These are phyloP conservation scores for Vicia sativa DNA, from an alignment of 306 rosid species.

Conservation along the genomic window DNA sequence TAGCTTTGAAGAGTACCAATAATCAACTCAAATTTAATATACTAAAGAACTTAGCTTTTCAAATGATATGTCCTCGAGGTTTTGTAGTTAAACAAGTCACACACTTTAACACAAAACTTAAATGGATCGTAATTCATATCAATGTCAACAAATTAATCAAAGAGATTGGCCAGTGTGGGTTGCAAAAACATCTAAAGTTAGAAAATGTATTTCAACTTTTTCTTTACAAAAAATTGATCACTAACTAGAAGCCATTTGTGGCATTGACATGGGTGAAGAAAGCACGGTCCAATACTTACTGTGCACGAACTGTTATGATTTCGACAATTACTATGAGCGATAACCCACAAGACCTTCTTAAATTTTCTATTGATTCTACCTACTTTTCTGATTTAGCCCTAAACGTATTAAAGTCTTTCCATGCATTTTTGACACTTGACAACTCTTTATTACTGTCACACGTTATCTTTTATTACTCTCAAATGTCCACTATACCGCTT, in stretches of 20 bases:
- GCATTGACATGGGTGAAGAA: conserved; percentile 8
- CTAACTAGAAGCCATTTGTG: not conserved
- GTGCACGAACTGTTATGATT: not conserved
- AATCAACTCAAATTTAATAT: too few species aligned
- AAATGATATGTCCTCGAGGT: not conserved
- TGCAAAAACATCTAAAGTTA: not conserved
- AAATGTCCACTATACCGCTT: conserved; percentile 50
- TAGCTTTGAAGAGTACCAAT: too few species aligned
- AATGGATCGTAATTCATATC: not conserved
- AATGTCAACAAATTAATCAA: not conserved
- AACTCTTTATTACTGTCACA: conserved; percentile 37
- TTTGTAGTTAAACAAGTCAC: not conserved
- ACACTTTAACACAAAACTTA: not conserved
- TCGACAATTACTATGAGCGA: conserved; percentile 29
- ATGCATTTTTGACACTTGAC: conserved; percentile 48
- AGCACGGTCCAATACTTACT: not conserved
- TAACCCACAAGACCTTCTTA: conserved; percentile 46
- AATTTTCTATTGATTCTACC: conserved; percentile 61
- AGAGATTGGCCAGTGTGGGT: not conserved
- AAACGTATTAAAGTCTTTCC: conserved; percentile 44
- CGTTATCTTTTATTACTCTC: conserved; percentile 54
- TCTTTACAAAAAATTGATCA: not conserved
- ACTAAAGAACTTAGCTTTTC: too few species aligned
- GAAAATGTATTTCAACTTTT: not conserved
- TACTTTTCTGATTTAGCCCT: conserved; percentile 40